Base-by-base conservation (phyloP, 805 yeast genomes). In the Suhomyces sp. region DNA sequence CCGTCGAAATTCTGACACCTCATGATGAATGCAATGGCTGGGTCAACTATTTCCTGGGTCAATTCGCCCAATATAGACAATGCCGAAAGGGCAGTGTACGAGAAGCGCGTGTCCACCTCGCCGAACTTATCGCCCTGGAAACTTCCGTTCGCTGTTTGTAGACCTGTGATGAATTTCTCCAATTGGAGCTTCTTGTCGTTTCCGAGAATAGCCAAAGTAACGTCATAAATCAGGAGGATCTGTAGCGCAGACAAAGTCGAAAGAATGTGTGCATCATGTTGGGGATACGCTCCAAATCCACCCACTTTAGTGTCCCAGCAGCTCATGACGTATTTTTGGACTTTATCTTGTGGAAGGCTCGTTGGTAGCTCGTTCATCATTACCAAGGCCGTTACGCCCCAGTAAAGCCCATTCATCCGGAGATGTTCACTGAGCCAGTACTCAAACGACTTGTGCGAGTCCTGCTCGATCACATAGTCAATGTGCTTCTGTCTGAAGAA, bases 341-440 rank as follows among this genome's bases (percentile, higher is more conserved):
- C 77, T 5, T 82, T 85, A 1, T 69, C 61, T 35, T 70, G 66
- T n/a, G 79, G 69, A 38, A 91, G 74, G 0, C 79, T 74, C 18
- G 58, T 57, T 10, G 74, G 74, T 21, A 70, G 60, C 2, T 19
- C 18, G 18, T 73, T 68, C 59, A 91, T 54, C 2, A 83, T 59
- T 32, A 75, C 74, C 20, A 90, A 58, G 0, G 96, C 88, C 12
- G 84, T 82, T 3, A 87, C 65, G 0, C 97, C 98, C 99, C 99
- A 93, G 56, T 93, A 93, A 0, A 93, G 71, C 1, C 98, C 98
- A 50, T 86, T 88, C 70, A 93, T 60, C 20, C 97, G 72, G 32
- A 93, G 67, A 56, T 93, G 98, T 51, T 93, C 98, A 8, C 87
- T 77, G 33, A 90, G 60, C 93, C 95, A 88, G 60, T 88, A 90